These are phyloP conservation scores for Annulohypoxylon moriforme DNA, from an alignment of 495 filamentous ascomycete genomes.

Conservation along the genomic window DNA sequence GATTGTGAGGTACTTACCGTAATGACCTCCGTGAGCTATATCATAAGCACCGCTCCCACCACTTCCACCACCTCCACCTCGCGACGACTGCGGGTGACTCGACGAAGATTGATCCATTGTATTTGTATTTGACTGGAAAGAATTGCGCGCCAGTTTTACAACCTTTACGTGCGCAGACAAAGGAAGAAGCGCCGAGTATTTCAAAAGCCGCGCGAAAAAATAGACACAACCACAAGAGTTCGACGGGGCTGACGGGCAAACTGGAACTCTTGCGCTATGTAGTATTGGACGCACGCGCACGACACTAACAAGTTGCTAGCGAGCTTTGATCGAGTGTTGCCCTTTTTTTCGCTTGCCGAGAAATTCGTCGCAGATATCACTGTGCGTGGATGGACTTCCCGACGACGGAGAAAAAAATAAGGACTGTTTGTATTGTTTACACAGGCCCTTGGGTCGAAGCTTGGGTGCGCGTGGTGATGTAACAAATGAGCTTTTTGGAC, in stretches of 20 bases:
- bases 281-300: constrained; percentile 37
- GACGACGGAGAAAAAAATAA: constrained; percentile 43
- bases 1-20: constrained; percentile 70
- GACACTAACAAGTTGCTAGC: constrained; percentile 21
- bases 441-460: constrained; percentile 37
- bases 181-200: constrained; percentile 36
- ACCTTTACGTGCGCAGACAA: constrained; percentile 24
- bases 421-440: constrained; percentile 45
- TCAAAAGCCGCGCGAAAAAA: constrained; percentile 30
- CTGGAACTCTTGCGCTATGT: constrained; percentile 36
- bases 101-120: constrained; percentile 69
- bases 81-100: constrained; percentile 64
- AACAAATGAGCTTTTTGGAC: constrained; percentile 49
- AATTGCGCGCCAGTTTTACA: constrained; percentile 38
- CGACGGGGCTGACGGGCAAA: constrained; percentile 35
- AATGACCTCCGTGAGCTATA: constrained; percentile 83
- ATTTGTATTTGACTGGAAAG: constrained; percentile 14
- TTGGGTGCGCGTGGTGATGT: constrained; percentile 50
- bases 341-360: constrained; percentile 32
- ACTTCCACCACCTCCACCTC: constrained; percentile 47
- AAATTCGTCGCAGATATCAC: constrained; percentile 29
- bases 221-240: constrained; percentile 9
- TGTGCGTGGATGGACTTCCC: constrained; percentile 31
- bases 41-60: constrained; percentile 77
- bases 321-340: constrained; percentile 6